Evolutionary conservation across 495 filamentous ascomycete genomes (phyloP).

Genomic region (Penicillium pulvis): DNA sequence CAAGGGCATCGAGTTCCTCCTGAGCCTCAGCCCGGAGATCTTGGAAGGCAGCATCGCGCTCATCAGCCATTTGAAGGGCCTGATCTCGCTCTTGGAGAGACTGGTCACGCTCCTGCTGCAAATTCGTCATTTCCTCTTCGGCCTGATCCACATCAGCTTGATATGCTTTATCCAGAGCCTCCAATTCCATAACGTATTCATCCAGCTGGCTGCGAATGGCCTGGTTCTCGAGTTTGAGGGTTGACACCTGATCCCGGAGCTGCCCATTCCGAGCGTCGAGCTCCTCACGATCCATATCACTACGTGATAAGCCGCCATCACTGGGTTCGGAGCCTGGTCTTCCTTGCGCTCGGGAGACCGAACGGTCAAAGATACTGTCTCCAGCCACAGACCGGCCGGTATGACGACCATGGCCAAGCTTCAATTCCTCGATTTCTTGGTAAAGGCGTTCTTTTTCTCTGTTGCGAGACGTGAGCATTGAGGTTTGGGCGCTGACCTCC

Average conservation of each 20-base stretch:
- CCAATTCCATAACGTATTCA: slow-evolving; percentile 64
- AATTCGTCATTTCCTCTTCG: slow-evolving; percentile 75
- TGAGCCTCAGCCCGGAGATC: slow-evolving; percentile 78
- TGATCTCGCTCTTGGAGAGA: slow-evolving; percentile 87
- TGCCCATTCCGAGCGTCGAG: slow-evolving; percentile 80
- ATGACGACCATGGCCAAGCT: slow-evolving; percentile 77
- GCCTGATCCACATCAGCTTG: slow-evolving; percentile 77
- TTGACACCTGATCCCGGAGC: slow-evolving; percentile 81
- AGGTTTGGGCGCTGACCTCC: slow-evolving; percentile 93
- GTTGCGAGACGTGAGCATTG: slow-evolving; percentile 95
- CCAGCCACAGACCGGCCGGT: slow-evolving; percentile 66
- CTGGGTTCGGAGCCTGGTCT: slow-evolving; percentile 73
- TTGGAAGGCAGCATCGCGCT: slow-evolving; percentile 79
- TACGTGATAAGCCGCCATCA: slow-evolving; percentile 66
- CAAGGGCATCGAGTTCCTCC: slow-evolving; percentile 81
- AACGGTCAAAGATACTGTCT: slow-evolving; percentile 91
- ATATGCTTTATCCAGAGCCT: slow-evolving; percentile 63
- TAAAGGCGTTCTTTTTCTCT: slow-evolving; percentile 92
- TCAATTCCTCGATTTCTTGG: slow-evolving; percentile 95
- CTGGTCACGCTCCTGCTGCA: slow-evolving; percentile 87
- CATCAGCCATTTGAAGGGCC: slow-evolving; percentile 72
- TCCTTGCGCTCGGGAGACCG: slow-evolving; percentile 80
- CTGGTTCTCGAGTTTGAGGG: slow-evolving; percentile 81
- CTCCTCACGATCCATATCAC: slow-evolving; percentile 82
- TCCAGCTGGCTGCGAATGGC: slow-evolving; percentile 76